These are phyloP conservation scores for Cochlearia excelsa DNA, from an alignment of 345 rosid species.

Conservation along the genomic window DNA sequence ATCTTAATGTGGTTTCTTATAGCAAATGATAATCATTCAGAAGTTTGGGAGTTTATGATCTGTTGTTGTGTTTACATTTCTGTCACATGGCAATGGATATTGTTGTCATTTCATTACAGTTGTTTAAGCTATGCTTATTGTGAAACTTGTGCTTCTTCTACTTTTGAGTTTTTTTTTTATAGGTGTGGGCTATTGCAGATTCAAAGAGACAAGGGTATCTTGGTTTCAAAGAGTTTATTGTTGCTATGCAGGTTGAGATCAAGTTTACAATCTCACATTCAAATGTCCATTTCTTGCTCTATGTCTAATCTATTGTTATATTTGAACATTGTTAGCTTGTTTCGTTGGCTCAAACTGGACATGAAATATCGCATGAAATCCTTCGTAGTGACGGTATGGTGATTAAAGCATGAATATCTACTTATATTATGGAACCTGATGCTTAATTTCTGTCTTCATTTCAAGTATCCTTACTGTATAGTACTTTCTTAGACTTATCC, in stretches of 20 bases:
- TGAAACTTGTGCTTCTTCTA: slow-evolving; percentile 5
- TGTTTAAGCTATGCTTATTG: no score
- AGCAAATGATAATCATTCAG: no score
- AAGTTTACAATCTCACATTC: neutral
- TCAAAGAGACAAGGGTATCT: slow-evolving; percentile 84
- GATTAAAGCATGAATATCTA: neutral
- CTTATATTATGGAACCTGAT: neutral
- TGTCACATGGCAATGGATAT: no score
- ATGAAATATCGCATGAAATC: slow-evolving; percentile 54
- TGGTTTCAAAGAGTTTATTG: slow-evolving; percentile 66
- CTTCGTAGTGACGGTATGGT: slow-evolving; percentile 43
- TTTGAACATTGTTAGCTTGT: slow-evolving; percentile 52
- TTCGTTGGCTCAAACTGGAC: slow-evolving; percentile 71
- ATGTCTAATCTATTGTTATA: slow-evolving; percentile 26
- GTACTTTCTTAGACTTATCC: neutral
- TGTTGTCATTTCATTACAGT: no score
- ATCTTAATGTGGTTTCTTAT: neutral
- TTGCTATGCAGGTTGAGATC: slow-evolving; percentile 63
- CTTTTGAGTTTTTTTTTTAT: slow-evolving; percentile 7
- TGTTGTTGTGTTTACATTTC: no score
- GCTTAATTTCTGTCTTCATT: slow-evolving; percentile 7
- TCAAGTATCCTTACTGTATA: neutral
- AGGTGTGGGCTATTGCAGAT: slow-evolving; percentile 97
- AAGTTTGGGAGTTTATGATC: no score
- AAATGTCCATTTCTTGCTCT: neutral